A percentile compares a stretch with the other conserved stretches of the same genome.
Evolutionary conservation across 179 eudicot species (phyloP).

Genomic region (Silene vulgaris): DNA sequence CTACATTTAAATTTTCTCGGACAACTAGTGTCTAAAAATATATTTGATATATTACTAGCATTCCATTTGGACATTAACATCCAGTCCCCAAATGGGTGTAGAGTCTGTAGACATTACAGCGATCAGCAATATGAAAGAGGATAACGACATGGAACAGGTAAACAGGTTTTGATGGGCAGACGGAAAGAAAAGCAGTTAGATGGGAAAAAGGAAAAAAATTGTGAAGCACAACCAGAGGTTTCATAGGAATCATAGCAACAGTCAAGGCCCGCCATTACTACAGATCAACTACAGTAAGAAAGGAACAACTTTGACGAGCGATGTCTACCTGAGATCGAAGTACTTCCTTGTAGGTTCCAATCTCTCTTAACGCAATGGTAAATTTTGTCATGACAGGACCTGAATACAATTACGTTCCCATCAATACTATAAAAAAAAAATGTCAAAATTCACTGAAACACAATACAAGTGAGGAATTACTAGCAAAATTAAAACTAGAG

Average conservation of each 20-base stretch:
- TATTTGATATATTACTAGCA: background rate
- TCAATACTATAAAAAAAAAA: constrained; percentile 10
- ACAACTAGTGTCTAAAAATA: background rate
- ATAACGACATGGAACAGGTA: background rate
- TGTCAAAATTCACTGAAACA: background rate
- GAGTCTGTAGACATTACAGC: background rate
- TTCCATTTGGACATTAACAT: background rate
- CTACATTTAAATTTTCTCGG: background rate
- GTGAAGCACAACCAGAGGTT: constrained; percentile 5
- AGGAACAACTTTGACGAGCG: constrained; percentile 18
- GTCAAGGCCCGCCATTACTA: background rate
- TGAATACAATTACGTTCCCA: constrained; percentile 24
- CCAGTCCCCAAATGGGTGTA: background rate
- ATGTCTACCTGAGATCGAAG: constrained; percentile 85
- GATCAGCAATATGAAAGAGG: background rate
- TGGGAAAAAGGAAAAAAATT: background rate
- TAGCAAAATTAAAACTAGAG: background rate
- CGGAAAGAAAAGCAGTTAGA: background rate
- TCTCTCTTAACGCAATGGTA: constrained; percentile 95
- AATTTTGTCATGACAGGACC: constrained; percentile 99
- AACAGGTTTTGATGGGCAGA: constrained; percentile 2
- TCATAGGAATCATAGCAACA: background rate
- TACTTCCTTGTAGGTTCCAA: constrained; percentile 97
- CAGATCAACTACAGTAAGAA: background rate
- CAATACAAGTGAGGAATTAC: background rate